Evolutionary conservation across 2,329 filamentous ascomycete species (phyloP).

Genomic region (Ceratocystiopsis sp.): DNA sequence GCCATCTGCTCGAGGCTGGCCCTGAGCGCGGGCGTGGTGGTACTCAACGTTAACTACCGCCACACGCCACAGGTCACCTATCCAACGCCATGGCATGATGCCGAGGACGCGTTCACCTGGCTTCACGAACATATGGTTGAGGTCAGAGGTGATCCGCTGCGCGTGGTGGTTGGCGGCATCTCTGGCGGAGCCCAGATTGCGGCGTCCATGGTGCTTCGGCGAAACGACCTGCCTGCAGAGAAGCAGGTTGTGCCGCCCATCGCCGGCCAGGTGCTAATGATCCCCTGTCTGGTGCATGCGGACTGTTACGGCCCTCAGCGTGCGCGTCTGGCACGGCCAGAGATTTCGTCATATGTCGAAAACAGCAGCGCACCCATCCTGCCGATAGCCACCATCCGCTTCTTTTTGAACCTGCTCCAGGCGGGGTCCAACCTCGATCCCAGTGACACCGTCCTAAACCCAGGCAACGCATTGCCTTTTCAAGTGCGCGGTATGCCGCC

Average conservation of each 20-base stretch:
- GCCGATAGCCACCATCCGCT: slow-evolving; percentile 19
- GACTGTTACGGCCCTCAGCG: slow-evolving; percentile 1
- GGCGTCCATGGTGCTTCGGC: slow-evolving; percentile 1
- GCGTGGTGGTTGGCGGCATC: slow-evolving; percentile 21
- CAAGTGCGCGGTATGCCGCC: slow-evolving; percentile 19
- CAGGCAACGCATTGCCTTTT: slow-evolving; percentile 15
- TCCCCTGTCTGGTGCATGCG: slow-evolving; percentile 16
- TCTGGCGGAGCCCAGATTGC: slow-evolving; percentile 17
- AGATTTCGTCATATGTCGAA: slow-evolving; percentile 19
- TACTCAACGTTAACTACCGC: slow-evolving; percentile 34
- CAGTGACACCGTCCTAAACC: slow-evolving; percentile 22
- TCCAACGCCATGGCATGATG: slow-evolving; percentile 35
- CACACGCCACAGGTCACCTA: slow-evolving; percentile 37
- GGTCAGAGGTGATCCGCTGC: slow-evolving; percentile 13
- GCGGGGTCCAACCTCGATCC: slow-evolving; percentile 8
- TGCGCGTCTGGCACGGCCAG: slow-evolving; percentile 24
- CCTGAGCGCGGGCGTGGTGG: slow-evolving; percentile 17
- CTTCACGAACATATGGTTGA: slow-evolving; percentile 21
- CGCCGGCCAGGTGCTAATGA: slow-evolving; percentile 21
- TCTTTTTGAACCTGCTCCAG: slow-evolving; percentile 15
- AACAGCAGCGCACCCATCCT: slow-evolving; percentile 26
- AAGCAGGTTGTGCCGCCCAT: slow-evolving; percentile 16
- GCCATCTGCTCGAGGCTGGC: slow-evolving; percentile 31
- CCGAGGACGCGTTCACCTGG: slow-evolving; percentile 38
- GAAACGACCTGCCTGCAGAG: slow-evolving; percentile 14